These are phyloP conservation scores for Colletotrichum sp. DNA, from an alignment of 2,329 filamentous ascomycete genomes.

Conservation along the genomic window DNA sequence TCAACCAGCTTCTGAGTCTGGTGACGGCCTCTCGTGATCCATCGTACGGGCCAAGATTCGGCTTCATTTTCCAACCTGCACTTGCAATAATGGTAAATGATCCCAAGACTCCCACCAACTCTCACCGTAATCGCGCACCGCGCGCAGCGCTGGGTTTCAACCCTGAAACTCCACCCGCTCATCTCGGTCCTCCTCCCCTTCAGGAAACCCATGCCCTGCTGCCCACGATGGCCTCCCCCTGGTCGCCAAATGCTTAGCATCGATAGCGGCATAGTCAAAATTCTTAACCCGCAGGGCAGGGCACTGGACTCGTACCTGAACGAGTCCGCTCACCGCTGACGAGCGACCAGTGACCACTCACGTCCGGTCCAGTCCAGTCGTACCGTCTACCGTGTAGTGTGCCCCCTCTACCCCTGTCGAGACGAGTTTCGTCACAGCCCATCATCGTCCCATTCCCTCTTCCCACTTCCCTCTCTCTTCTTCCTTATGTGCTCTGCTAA, in stretches of 20 bases:
- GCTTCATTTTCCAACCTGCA: background rate
- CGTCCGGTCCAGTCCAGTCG: background rate
- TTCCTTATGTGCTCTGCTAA: background rate
- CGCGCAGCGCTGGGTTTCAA: constrained; percentile 17
- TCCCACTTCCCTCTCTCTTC: background rate
- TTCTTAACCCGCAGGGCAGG: background rate
- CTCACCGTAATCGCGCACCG: constrained; percentile 4
- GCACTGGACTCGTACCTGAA: background rate
- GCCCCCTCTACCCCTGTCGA: constrained; percentile 1
- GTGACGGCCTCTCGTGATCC: background rate
- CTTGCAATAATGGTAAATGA: background rate
- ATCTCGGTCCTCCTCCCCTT: constrained; percentile 13
- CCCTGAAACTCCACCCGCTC: constrained; percentile 20
- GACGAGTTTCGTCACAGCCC: constrained; percentile 21
- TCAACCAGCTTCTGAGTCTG: background rate
- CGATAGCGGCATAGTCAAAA: background rate
- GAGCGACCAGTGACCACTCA: background rate
- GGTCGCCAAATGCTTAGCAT: constrained; percentile 6
- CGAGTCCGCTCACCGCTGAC: background rate
- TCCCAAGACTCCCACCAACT: background rate
- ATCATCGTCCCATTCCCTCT: constrained; percentile 16
- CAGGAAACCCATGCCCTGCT: background rate
- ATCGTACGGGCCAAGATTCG: constrained; percentile 4
- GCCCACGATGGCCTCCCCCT: background rate
- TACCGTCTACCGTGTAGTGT: background rate